These are phyloP conservation scores for Boletus insuetus DNA, from an alignment of 768 basidiomycete genomes.

Conservation along the genomic window DNA sequence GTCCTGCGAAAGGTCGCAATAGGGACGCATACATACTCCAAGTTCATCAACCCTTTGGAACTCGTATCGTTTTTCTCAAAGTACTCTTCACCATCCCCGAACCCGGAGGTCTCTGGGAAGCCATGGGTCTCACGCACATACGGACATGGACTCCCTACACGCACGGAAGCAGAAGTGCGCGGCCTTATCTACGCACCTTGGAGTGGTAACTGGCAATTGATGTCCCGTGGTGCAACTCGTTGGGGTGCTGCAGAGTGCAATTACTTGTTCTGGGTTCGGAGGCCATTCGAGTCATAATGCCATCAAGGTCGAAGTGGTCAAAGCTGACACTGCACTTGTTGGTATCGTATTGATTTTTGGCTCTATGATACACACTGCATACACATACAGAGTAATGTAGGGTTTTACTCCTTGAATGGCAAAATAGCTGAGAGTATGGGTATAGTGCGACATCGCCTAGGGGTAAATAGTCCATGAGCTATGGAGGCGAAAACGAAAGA, in stretches of 20 bases:
- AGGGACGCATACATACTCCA: constrained; percentile 90
- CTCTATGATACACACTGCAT: constrained; percentile 17
- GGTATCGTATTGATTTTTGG: not conserved
- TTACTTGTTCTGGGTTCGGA: constrained; percentile 87
- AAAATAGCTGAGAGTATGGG: not conserved
- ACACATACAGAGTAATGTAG: constrained; percentile 8
- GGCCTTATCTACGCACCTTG: constrained; percentile 78
- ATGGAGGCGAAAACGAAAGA: not conserved
- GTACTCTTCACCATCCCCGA: constrained; percentile 37
- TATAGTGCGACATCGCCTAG: not conserved
- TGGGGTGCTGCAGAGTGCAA: constrained; percentile 60
- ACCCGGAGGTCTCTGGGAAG: constrained; percentile 12
- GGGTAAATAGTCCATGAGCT: not conserved
- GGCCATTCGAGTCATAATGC: constrained; percentile 38
- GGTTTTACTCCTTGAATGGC: not conserved
- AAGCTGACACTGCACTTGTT: too few species aligned
- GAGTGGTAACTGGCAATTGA: constrained; percentile 65
- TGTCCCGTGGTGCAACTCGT: constrained; percentile 49
- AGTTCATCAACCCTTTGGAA: constrained; percentile 86
- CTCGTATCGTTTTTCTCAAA: constrained; percentile 77
- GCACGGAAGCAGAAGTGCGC: constrained; percentile 74
- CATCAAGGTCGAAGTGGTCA: not conserved
- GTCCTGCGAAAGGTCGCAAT: constrained; percentile 73
- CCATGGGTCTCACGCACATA: constrained; percentile 63
- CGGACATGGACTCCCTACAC: constrained; percentile 47